Evolutionary conservation across 805 yeast species (phyloP).

Genomic region (Nadsonia fulvescens): DNA sequence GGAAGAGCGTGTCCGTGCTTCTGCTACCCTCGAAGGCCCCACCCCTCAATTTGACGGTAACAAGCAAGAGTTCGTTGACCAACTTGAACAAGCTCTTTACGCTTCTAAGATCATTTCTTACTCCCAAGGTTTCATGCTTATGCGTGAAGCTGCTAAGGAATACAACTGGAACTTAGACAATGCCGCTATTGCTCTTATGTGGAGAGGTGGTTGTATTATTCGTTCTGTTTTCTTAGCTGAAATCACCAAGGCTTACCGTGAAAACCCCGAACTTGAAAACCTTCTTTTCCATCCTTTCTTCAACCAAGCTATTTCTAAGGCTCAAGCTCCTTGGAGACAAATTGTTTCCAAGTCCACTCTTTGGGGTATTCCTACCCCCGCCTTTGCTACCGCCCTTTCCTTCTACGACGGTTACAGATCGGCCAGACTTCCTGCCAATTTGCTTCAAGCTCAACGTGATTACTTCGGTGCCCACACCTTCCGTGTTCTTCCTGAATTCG

Average conservation of each 20-base stretch:
- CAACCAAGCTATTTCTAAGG: conserved; percentile 76
- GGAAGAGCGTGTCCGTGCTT: conserved; percentile 77
- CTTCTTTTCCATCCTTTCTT: conserved; percentile 91
- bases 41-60: conserved; percentile 45
- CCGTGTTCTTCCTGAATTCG: conserved; percentile 79
- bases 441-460: conserved; percentile 98
- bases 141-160: conserved; percentile 94
- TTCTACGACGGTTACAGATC: conserved; percentile 99
- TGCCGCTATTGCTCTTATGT: conserved; percentile 97
- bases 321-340: conserved; percentile 92
- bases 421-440: conserved; percentile 87
- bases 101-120: conserved; percentile 97
- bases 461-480: conserved; percentile 99
- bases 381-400: conserved; percentile 88
- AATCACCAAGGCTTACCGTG: conserved; percentile 90
- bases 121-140: conserved; percentile 98
- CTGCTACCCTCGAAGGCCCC: conserved; percentile 69
- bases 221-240: conserved; percentile 97
- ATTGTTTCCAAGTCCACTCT: conserved; percentile 60
- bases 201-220: conserved; percentile 99
- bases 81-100: conserved; percentile 92
- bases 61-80: conserved; percentile 71
- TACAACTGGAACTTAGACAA: conserved; percentile 94
- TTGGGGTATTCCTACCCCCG: conserved; percentile 93
- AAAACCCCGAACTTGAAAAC: conserved; percentile 86